Evolutionary conservation across 2,329 filamentous ascomycete genomes (phyloP).

Genomic region (Emergomyces orientalis): DNA sequence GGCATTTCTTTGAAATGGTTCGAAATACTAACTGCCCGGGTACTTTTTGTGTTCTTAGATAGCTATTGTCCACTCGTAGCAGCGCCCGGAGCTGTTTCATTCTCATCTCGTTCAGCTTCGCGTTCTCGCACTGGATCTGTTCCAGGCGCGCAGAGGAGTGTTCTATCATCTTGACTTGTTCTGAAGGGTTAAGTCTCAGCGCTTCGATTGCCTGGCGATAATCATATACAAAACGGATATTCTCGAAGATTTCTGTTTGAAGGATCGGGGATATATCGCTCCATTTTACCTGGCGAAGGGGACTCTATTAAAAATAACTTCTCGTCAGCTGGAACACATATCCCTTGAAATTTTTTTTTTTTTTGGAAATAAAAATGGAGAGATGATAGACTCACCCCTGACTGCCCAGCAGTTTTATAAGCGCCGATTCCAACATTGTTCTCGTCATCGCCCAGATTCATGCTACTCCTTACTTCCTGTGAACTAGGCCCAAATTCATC

Average conservation of each 20-base stretch:
- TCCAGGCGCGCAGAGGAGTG: constrained; percentile 18
- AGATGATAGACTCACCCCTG: not conserved
- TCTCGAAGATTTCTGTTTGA: constrained; percentile 30
- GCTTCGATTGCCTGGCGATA: constrained; percentile 19
- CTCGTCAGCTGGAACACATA: not conserved
- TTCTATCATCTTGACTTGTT: constrained; percentile 18
- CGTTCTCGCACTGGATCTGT: constrained; percentile 25
- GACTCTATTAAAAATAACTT: not conserved
- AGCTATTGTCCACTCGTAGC: constrained; percentile 27
- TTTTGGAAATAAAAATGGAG: not conserved
- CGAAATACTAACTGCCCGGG: constrained; percentile 24
- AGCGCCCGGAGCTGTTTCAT: constrained; percentile 26
- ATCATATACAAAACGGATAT: constrained; percentile 20
- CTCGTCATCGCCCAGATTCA: constrained; percentile 3
- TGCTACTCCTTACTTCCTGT: not conserved
- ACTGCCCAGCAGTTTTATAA: not conserved
- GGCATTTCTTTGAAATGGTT: constrained; percentile 19
- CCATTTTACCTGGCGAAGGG: constrained; percentile 23
- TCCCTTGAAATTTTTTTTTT: not conserved
- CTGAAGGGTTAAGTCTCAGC: constrained; percentile 21
- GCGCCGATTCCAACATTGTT: not conserved
- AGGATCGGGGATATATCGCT: constrained; percentile 25
- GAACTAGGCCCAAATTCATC: not conserved
- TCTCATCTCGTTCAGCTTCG: constrained; percentile 26
- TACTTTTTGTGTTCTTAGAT: constrained; percentile 17